A percentile compares a stretch with the other conserved stretches of the same genome.
phyloP scores from a whole-genome alignment of 495 filamentous ascomycete genomes.

The Neurospora sp. region DNA sequence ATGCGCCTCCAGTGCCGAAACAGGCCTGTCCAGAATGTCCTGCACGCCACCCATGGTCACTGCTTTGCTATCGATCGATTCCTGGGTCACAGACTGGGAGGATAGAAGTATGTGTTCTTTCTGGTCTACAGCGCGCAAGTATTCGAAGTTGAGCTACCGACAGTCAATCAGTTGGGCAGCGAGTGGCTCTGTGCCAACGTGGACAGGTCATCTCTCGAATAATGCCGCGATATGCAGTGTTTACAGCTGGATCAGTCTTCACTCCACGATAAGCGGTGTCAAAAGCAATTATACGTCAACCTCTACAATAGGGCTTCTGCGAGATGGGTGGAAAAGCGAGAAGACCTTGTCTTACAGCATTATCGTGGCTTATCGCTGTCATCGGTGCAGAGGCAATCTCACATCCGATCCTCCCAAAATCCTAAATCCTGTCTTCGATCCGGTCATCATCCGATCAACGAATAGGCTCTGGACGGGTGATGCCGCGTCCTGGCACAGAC shows the following conservation, averaged over 20 bases:
- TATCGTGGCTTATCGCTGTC: neutral
- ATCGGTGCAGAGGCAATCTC: conserved; percentile 2
- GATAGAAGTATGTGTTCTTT: neutral
- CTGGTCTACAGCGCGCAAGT: neutral
- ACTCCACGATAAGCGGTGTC: neutral
- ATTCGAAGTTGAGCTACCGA: neutral
- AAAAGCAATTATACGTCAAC: neutral
- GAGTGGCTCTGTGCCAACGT: neutral
- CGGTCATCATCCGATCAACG: conserved; percentile 1
- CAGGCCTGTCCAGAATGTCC: neutral
- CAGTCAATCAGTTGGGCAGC: neutral
- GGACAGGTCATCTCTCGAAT: neutral
- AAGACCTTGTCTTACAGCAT: neutral
- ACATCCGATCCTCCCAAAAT: conserved; percentile 6
- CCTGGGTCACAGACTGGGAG: neutral
- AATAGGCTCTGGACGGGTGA: neutral
- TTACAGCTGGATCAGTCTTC: too few species aligned
- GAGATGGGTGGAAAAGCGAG: neutral
- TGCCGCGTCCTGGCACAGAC: neutral
- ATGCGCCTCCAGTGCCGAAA: neutral
- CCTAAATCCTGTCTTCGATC: neutral
- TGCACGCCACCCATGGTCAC: neutral
- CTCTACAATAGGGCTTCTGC: neutral
- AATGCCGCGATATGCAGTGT: neutral
- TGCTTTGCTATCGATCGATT: neutral